Percentiles rank a stretch among this genome's conserved stretches.
Evolutionary conservation across 441 rosid species (phyloP).

Genomic region (Populus trichocarpa): DNA sequence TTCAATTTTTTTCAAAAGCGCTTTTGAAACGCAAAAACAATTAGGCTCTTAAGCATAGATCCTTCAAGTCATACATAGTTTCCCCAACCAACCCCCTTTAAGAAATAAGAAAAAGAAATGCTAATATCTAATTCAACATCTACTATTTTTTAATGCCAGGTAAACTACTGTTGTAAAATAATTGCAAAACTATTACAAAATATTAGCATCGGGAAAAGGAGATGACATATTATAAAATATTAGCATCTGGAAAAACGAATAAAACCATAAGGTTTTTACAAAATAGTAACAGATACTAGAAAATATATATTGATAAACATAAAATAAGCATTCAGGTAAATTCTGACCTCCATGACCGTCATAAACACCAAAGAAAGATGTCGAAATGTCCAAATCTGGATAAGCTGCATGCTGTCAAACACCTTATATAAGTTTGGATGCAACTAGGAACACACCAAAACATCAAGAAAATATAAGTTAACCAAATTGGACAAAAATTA

Average conservation of each 20-base stretch:
- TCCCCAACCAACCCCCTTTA: neutral
- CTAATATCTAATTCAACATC: neutral
- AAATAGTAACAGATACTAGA: neutral
- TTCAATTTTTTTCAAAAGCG: no score
- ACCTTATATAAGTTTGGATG: slow-evolving; percentile 22
- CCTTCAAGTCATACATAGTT: neutral
- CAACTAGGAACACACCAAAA: neutral
- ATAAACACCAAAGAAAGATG: slow-evolving; percentile 92
- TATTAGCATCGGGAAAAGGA: neutral
- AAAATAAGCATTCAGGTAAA: slow-evolving; percentile 36
- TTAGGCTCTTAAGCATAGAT: neutral
- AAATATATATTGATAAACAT: neutral
- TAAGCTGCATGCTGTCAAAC: slow-evolving; percentile 73
- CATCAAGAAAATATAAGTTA: neutral
- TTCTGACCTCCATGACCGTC: slow-evolving; percentile 99
- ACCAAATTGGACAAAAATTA: neutral
- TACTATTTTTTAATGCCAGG: neutral
- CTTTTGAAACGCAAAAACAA: no score
- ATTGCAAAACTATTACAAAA: neutral
- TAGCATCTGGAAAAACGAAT: neutral
- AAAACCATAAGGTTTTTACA: neutral
- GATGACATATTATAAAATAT: neutral
- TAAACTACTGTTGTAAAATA: neutral
- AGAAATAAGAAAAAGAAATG: neutral
- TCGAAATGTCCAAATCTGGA: slow-evolving; percentile 73